Evolutionary conservation across 2,329 filamentous ascomycete species (phyloP), one percentile per base, ranked within the genome.

Genomic region (Colletotrichum phormii): DNA sequence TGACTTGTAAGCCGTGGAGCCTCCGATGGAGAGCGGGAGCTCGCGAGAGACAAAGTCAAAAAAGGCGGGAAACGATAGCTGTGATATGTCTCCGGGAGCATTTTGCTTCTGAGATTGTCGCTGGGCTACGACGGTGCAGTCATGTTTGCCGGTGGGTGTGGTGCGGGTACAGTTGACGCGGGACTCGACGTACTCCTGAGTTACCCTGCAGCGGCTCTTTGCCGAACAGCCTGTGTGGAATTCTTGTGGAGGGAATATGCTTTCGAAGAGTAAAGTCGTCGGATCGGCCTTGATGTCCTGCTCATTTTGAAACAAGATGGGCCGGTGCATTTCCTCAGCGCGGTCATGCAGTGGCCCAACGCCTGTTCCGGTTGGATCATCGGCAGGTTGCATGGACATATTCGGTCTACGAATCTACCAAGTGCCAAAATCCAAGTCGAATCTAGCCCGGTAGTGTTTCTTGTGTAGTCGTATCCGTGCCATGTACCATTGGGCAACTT

Each of bases 161-260:
- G 49, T 8, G 42, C 24, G 22, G 12, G 42, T 4, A 13, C 59
- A 62, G 6, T 42, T 26, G 18, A 62, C 15, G 37, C 59, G 37
- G 42, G 59, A 53, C 24, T 62, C 59, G 42, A 51, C 59, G 59
- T 62, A 62, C 37, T 31, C 18, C 24, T 62, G 42, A 22, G 11
- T 18, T 7, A 62, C 42, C 12, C 24, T 26, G 13, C 42, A 62
- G 33, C 35, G 15, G 26, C 13, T 22, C 18, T n/a, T 59, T 42
- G 37, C 37, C 6, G 37, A 42, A 42, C 37, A 42, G 15, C 37
- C 37, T 18, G 37, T 13, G 13, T 37, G 5, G 0, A 13, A 13
- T 42, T 42, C 37, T 3, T 42, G 15, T 0, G 37, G 37, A 8
- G 37, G 37, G 15, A 24, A 22, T 26, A 59, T 35, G 29, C 15